Conservation (phyloP, 768 basidiomycete species). For the Collybia mongolica region DNA sequence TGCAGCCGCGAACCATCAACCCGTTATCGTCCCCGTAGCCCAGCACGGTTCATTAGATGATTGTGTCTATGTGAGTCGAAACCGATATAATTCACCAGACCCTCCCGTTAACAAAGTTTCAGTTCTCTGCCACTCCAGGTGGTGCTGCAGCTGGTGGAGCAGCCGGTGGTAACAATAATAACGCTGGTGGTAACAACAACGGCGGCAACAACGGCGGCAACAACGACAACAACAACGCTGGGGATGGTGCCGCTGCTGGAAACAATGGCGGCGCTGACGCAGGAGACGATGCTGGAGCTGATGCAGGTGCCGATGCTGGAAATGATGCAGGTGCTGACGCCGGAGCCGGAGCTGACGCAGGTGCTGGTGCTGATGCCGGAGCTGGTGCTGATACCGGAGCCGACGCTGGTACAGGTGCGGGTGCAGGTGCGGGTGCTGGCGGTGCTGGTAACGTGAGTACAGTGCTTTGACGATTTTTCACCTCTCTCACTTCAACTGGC, state of each 20-base stretch:
- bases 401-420: too few species aligned
- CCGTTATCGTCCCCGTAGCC: slow-evolving; percentile 53
- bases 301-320: slow-evolving; percentile 9
- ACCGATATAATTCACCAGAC: slow-evolving; percentile 1
- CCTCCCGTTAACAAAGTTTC: slow-evolving; percentile 3
- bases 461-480: background rate
- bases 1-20: slow-evolving; percentile 57
- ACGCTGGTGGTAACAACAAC: background rate
- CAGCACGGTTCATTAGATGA: slow-evolving; percentile 65
- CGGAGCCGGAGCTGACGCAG: slow-evolving; percentile 4
- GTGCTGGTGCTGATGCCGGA: slow-evolving; percentile 4
- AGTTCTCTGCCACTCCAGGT: slow-evolving; percentile 31
- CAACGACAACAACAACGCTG: background rate
- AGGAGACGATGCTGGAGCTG: slow-evolving; percentile 5
- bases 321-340: slow-evolving; percentile 9
- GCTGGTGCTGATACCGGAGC: slow-evolving; percentile 1
- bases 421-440: too few species aligned
- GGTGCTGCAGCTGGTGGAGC: slow-evolving; percentile 14
- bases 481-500: background rate
- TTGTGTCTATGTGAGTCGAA: slow-evolving; percentile 48
- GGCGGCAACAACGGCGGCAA: background rate
- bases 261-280: slow-evolving; percentile 8
- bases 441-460: too few species aligned
- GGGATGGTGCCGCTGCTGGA: slow-evolving; percentile 3
- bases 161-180: slow-evolving; percentile 2